These are phyloP conservation scores for Medicago ruthenica DNA, from an alignment of 306 rosid species.

Conservation along the genomic window DNA sequence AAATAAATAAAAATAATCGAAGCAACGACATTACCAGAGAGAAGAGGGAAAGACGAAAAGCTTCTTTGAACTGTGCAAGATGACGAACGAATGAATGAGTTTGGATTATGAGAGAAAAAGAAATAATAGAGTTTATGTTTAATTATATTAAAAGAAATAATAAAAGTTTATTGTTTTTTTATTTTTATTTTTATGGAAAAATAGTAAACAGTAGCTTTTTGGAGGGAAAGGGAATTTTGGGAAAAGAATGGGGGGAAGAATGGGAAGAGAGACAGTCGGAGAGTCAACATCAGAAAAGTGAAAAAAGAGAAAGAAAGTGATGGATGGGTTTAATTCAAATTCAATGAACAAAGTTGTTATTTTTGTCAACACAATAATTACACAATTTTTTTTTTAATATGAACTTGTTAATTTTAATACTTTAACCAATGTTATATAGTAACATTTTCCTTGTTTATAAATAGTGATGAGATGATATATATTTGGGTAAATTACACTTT, in stretches of 20 bases:
- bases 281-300: background rate
- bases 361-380: no score
- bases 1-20: background rate
- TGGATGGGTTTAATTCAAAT: background rate
- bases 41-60: background rate
- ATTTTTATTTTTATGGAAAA: background rate
- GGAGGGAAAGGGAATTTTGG: constrained; percentile 10
- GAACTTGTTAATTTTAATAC: no score
- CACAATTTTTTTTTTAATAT: no score
- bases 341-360: background rate
- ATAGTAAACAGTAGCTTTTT: background rate
- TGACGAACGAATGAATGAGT: constrained; percentile 22
- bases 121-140: background rate
- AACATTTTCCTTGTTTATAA: no score
- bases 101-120: background rate
- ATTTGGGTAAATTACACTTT: no score
- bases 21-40: constrained; percentile 23
- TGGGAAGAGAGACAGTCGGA: background rate
- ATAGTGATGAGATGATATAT: no score
- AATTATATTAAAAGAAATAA: background rate
- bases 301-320: background rate
- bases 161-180: background rate
- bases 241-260: constrained; percentile 10
- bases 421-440: no score
- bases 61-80: constrained; percentile 33